Percentiles rank a stretch among this genome's conserved stretches.
phyloP scores from a whole-genome alignment of 1,139 yeast genomes.

The Meyerozyma elateridarum region DNA sequence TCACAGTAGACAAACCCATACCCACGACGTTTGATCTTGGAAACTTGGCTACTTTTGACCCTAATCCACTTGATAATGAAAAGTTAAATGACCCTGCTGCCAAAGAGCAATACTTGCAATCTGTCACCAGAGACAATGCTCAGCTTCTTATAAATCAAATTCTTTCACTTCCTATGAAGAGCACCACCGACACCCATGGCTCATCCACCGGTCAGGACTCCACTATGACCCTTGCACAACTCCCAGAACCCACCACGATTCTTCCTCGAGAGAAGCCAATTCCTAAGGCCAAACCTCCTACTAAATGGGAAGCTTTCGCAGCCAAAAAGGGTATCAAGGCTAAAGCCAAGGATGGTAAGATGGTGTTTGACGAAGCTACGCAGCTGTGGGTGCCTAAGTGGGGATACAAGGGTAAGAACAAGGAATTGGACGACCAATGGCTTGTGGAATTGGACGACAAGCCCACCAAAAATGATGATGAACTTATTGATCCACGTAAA shows the following conservation, averaged over 20 bases:
- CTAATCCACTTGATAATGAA: constrained; percentile 69
- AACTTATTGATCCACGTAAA: constrained; percentile 81
- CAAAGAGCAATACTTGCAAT: constrained; percentile 61
- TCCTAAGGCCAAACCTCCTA: constrained; percentile 87
- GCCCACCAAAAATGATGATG: constrained; percentile 60
- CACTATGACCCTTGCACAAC: constrained; percentile 73
- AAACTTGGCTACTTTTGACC: constrained; percentile 79
- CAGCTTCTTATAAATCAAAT: constrained; percentile 89
- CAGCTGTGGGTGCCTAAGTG: constrained; percentile 98
- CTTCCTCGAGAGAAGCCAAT: constrained; percentile 94
- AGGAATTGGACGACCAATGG: constrained; percentile 87
- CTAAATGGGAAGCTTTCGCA: constrained; percentile 97
- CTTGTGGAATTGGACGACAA: constrained; percentile 88
- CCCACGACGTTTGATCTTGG: constrained; percentile 87
- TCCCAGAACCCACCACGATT: constrained; percentile 79
- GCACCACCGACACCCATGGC: constrained; percentile 70
- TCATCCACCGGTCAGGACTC: constrained; percentile 62
- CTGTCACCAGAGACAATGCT: constrained; percentile 85
- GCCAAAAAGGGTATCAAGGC: constrained; percentile 90
- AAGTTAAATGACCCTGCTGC: constrained; percentile 46
- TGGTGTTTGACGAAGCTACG: constrained; percentile 82
- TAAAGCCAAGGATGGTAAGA: constrained; percentile 85
- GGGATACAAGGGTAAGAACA: constrained; percentile 95
- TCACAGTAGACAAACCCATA: constrained; percentile 81
- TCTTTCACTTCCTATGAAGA: constrained; percentile 80